Evolutionary conservation across 257 asterid species (phyloP).

Genomic region (Solanum phureja): DNA sequence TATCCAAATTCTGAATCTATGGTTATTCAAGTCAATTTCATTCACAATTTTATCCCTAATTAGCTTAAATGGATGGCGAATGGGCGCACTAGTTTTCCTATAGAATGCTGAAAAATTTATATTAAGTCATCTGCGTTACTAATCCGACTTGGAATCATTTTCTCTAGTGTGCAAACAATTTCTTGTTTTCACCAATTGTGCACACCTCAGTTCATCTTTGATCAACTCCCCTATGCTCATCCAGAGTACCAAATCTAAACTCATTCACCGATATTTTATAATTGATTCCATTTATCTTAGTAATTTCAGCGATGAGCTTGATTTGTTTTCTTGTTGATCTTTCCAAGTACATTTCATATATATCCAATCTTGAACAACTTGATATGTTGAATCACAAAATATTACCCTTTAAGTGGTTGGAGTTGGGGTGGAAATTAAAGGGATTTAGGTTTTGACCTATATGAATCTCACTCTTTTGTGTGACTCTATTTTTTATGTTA

Average conservation of each 20-base stretch:
- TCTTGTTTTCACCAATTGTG: neutral
- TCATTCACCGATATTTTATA: neutral
- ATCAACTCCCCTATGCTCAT: neutral
- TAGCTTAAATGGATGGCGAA: neutral
- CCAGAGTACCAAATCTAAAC: neutral
- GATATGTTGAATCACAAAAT: too few relatives aligned
- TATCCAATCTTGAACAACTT: too few relatives aligned
- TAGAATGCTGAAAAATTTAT: slow-evolving; percentile 2
- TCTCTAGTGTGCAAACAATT: slow-evolving; percentile 3
- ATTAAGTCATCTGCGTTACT: neutral
- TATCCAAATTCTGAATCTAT: neutral
- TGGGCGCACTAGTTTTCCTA: neutral
- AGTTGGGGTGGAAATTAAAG: too few relatives aligned
- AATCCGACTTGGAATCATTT: neutral
- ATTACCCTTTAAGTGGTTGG: too few relatives aligned
- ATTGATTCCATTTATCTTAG: neutral
- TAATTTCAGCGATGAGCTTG: neutral
- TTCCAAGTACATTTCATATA: neutral
- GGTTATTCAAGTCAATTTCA: neutral
- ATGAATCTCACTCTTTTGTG: too few relatives aligned
- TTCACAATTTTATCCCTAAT: neutral
- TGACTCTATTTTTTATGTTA: too few relatives aligned
- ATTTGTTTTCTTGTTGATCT: neutral
- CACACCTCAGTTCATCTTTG: neutral
- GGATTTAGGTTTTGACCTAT: too few relatives aligned